Percentiles rank a stretch among this genome's conserved stretches.
phyloP scores from a whole-genome alignment of 2,329 filamentous ascomycete genomes.

The Cercospora zeae-maydis region DNA sequence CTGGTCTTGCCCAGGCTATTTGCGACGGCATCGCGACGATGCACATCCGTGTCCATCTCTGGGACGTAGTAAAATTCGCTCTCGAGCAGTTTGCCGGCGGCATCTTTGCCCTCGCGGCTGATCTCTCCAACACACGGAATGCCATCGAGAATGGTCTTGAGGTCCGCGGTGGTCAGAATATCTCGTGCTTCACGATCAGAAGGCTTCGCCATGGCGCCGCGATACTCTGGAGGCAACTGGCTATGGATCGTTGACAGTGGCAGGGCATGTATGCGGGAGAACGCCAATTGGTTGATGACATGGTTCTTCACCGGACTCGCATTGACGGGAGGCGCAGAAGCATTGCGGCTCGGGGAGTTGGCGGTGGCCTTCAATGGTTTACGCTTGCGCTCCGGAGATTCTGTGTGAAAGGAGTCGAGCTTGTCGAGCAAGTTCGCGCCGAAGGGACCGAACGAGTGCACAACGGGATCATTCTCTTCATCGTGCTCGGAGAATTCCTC shows the following conservation, averaged over 20 bases:
- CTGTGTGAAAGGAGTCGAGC: constrained; percentile 71
- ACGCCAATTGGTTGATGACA: constrained; percentile 91
- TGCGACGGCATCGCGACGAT: constrained; percentile 76
- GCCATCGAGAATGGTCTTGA: constrained; percentile 68
- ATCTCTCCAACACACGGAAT: constrained; percentile 85
- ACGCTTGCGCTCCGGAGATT: constrained; percentile 56
- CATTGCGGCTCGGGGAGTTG: constrained; percentile 29
- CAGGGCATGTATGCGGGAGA: constrained; percentile 85
- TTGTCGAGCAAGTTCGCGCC: constrained; percentile 80
- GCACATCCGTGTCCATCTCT: constrained; percentile 75
- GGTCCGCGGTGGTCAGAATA: constrained; percentile 56
- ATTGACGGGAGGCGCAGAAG: constrained; percentile 24
- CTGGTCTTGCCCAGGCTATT: constrained; percentile 85
- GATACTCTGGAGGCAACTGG: constrained; percentile 68
- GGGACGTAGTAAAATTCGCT: constrained; percentile 97
- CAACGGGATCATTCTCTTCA: constrained; percentile 90
- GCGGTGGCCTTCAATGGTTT: constrained; percentile 32
- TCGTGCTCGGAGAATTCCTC: constrained; percentile 74
- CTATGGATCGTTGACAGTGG: constrained; percentile 85
- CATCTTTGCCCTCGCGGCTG: constrained; percentile 86
- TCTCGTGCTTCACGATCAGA: constrained; percentile 30
- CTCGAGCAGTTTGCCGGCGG: constrained; percentile 86
- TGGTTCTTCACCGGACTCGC: constrained; percentile 67
- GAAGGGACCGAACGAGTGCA: constrained; percentile 89
- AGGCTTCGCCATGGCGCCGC: constrained; percentile 33